Percentiles rank a stretch among this genome's conserved stretches.
These are phyloP conservation scores for Sophora flavescens DNA, from an alignment of 306 rosid genomes.

Conservation along the genomic window DNA sequence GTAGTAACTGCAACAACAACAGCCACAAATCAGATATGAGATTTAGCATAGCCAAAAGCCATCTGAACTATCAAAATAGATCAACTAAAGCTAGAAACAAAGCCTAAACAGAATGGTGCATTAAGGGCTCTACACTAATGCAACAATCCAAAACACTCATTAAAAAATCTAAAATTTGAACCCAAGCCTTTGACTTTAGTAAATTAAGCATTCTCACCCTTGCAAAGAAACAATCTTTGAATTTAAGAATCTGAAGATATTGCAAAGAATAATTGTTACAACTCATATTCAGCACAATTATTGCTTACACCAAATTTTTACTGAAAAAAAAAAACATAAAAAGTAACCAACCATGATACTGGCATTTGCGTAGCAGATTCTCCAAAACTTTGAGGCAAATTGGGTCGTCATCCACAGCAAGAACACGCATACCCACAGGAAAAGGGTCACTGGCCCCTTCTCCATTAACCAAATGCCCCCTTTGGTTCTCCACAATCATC, in stretches of 20 bases:
- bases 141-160: slow-evolving; percentile 14
- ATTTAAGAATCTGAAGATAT: slow-evolving; percentile 13
- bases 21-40: slow-evolving; percentile 43
- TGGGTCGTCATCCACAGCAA: slow-evolving; percentile 94
- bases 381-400: slow-evolving; percentile 82
- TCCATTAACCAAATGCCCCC: slow-evolving; percentile 42
- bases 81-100: background rate
- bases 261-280: background rate
- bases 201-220: background rate
- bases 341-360: slow-evolving; percentile 73
- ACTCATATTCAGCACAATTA: background rate
- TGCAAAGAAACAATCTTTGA: background rate
- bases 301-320: background rate
- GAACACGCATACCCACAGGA: slow-evolving; percentile 94
- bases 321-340: background rate
- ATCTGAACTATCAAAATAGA: slow-evolving; percentile 9
- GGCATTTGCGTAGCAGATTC: slow-evolving; percentile 81
- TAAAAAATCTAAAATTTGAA: slow-evolving; percentile 7
- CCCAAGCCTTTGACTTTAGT: slow-evolving; percentile 26
- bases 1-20: slow-evolving; percentile 71
- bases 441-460: slow-evolving; percentile 57
- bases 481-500: slow-evolving; percentile 74
- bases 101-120: background rate
- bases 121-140: slow-evolving; percentile 3
- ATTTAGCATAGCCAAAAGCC: slow-evolving; percentile 23